Evolutionary conservation across 768 basidiomycete species (phyloP), one percentile per base, ranked within the genome.

Genomic region (Tulasnella sp.): DNA sequence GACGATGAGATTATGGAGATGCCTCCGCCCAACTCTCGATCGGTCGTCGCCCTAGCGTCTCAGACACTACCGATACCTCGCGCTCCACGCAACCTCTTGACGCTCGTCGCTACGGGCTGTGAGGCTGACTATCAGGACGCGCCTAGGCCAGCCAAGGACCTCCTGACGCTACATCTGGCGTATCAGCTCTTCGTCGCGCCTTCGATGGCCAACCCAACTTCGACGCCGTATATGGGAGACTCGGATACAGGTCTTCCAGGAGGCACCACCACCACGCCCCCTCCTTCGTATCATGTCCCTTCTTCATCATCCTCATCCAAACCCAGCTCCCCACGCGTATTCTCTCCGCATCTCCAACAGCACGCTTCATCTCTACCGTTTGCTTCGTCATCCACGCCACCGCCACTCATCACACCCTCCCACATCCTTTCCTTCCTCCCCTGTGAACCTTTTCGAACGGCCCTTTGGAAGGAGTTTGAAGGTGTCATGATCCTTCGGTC

Each of bases 91-190:
- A 43, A 56, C 25, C n/a, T 56, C 41, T 43, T 56, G n/a, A 38
- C 54, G 25, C 34, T 56, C 44, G 43, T 56, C 8, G 54, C 54
- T 4, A 38, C 41, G 4, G 22, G 29, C 12, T 56, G 41, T 2
- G 54, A 56, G 21, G 22, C 44, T 19, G 54, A 56, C 29, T 56
- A 56, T 30, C 54, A 56, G 41, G 54, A 56, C 2, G 44, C 54
- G n/a, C 54, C 34, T 24, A 43, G 54, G n/a, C 54, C 54, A 12
- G 22, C 29, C 38, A 56, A 56, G 54, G 54, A 56, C 17, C 21
- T 56, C 27, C 19, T 46, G 42, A 42, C 54, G 19, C 9, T 56
- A 15, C 41, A 43, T 21, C 24, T 56, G 34, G 54, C 54, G 1
- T 44, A 45, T 43, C 54, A 46, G 8, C 24, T 56, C 19, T 56